Percentiles rank a stretch among this genome's conserved stretches.
Conservation (phyloP, 352 stramenopile species). For the Globisporangium perplexum region DNA sequence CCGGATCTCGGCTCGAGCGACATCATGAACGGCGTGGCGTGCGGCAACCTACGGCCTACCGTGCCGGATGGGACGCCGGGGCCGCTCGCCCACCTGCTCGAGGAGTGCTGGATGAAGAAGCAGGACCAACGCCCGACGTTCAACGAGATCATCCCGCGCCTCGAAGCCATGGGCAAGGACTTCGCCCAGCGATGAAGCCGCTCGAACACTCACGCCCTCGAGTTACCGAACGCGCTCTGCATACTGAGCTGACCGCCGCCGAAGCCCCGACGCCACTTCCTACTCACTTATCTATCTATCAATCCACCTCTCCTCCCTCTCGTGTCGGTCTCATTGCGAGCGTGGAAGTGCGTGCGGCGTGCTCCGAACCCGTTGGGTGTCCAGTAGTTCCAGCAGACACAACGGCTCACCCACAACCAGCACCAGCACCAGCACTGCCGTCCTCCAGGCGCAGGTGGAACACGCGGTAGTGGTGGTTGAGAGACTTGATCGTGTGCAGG, state of each 20-base stretch:
- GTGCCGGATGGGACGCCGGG: constrained; percentile 62
- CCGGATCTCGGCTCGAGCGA: constrained; percentile 73
- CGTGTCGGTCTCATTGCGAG: not conserved
- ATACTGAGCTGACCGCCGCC: not conserved
- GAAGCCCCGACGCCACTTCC: not conserved
- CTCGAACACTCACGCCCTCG: not conserved
- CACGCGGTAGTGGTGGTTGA: constrained; percentile 87
- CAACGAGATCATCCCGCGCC: constrained; percentile 73
- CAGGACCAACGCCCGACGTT: constrained; percentile 75
- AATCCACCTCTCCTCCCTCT: not conserved
- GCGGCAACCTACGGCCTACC: constrained; percentile 62
- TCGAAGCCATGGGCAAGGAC: constrained; percentile 79
- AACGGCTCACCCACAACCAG: not conserved
- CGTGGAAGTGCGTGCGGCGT: too few relatives aligned
- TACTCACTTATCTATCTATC: not conserved
- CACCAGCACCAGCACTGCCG: not conserved
- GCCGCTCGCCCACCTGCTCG: constrained; percentile 45
- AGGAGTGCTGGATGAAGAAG: constrained; percentile 85
- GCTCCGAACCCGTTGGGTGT: too few relatives aligned
- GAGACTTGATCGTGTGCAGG: constrained; percentile 79
- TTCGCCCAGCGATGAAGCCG: constrained; percentile 25
- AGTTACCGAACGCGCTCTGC: not conserved
- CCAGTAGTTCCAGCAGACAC: not conserved
- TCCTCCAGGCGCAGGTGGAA: constrained; percentile 42
- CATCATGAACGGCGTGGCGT: constrained; percentile 83